Evolutionary conservation across 495 filamentous ascomycete genomes (phyloP), one percentile per base, ranked within the genome.

Genomic region (Trichoderma reesei): DNA sequence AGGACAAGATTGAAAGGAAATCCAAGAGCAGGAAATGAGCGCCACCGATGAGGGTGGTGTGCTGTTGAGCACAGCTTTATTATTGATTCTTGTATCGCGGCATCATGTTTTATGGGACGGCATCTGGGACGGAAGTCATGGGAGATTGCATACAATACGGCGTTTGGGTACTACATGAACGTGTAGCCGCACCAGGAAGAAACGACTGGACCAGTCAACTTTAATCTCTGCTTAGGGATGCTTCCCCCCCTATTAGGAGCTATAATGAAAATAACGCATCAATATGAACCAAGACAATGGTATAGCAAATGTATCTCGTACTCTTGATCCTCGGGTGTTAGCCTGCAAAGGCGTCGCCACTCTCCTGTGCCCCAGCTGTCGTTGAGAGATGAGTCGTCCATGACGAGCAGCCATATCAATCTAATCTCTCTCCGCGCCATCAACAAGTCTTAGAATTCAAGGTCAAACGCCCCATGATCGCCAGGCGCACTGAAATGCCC

Each of bases 1-100:
- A 78, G 59, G 90, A 92, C 70, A 84, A 80, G 65, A 66, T 90
- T 39, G 83, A 88, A 14, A 81, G 71, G 64, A 82, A 83, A 66
- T 42, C 71, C 6, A 76, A 74, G 63, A 70, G 70, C 34, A 78
- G 68, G 64, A 66, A 71, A 7, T 78, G 70, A 75, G 26, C 61
- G 20, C 51, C 14, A 13, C 8, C 9, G 51, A 16, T 56, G 0
- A 26, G 31, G 26, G 9, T 34, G 5, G 6, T 56, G 26, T 33
- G 13, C 31, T 18, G n/a, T 7, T 48, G 5, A 18, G 5, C 18
- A 18, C 1, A 7, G 9, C 5, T 8, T 18, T 18, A 48, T 9
- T 7, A 26, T 46, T 48, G 44, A 8, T 48, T 18, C 14, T 26
- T 18, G 16, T 48, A 8, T 18, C 1, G 26, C 31, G 31, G 26